Conservation (phyloP, 768 basidiomycete genomes). For the Coprinopsis strossmayeri region DNA sequence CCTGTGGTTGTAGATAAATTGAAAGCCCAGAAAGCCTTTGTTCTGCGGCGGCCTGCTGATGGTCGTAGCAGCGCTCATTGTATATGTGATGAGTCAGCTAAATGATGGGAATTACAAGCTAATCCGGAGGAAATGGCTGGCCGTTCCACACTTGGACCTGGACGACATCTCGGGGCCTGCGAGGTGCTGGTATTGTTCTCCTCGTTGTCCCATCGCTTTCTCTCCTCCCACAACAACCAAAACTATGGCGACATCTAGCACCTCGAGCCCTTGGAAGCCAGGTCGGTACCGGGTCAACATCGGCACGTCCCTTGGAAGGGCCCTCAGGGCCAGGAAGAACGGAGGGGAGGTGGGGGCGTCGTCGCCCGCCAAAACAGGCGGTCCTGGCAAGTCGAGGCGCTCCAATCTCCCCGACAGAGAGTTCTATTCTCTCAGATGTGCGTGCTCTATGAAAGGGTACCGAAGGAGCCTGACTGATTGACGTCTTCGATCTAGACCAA, state of each 20-base stretch:
- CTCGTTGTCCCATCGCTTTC: neutral
- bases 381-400: conserved; percentile 28
- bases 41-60: too few relatives aligned
- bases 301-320: conserved; percentile 55
- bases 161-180: neutral
- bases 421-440: conserved; percentile 76
- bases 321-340: conserved; percentile 65
- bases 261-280: conserved; percentile 48
- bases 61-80: too few relatives aligned
- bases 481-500: conserved; percentile 43
- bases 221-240: neutral
- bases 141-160: neutral
- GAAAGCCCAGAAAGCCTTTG: too few relatives aligned
- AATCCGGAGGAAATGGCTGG: too few relatives aligned
- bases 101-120: too few relatives aligned
- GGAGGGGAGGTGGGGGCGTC: conserved; percentile 29
- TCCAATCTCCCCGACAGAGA: conserved; percentile 54
- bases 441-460: too few relatives aligned
- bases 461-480: too few relatives aligned
- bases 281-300: conserved; percentile 56
- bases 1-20: conserved; percentile 1
- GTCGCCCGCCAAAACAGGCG: conserved; percentile 20
- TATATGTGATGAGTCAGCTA: too few relatives aligned
- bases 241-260: conserved; percentile 35
- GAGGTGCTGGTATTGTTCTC: conserved; percentile 1